phyloP scores from a whole-genome alignment of 179 eudicot genomes.

The Heliamphora pulchella region DNA sequence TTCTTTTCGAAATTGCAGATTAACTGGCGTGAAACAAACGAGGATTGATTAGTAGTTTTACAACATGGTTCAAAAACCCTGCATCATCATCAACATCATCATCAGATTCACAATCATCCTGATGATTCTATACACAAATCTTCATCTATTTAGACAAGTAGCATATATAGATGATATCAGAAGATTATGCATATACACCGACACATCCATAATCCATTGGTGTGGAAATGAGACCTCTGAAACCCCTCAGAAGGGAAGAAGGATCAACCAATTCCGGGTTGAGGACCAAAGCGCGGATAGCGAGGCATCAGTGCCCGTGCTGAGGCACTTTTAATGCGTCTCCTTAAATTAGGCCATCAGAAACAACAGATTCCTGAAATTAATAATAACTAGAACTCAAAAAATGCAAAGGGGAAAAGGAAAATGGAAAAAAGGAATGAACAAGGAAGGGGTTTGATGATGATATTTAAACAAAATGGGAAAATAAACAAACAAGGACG shows the following conservation, averaged over 20 bases:
- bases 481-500: too few species aligned
- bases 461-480: too few species aligned
- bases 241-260: neutral
- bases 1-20: too few species aligned
- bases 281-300: slow-evolving; percentile 11
- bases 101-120: neutral
- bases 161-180: too few species aligned
- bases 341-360: slow-evolving; percentile 16
- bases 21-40: neutral
- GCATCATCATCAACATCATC: neutral
- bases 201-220: neutral
- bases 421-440: too few species aligned
- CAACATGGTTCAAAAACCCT: neutral
- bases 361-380: slow-evolving; percentile 6
- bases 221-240: neutral
- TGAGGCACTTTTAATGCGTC: slow-evolving; percentile 15
- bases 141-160: too few species aligned
- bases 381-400: neutral
- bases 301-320: slow-evolving; percentile 5
- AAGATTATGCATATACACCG: too few species aligned
- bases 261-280: neutral
- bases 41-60: neutral
- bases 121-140: neutral
- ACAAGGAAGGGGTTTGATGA: too few species aligned
- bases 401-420: too few species aligned